Evolutionary conservation across 306 rosid species (phyloP).

Genomic region (Purshia tridentata): DNA sequence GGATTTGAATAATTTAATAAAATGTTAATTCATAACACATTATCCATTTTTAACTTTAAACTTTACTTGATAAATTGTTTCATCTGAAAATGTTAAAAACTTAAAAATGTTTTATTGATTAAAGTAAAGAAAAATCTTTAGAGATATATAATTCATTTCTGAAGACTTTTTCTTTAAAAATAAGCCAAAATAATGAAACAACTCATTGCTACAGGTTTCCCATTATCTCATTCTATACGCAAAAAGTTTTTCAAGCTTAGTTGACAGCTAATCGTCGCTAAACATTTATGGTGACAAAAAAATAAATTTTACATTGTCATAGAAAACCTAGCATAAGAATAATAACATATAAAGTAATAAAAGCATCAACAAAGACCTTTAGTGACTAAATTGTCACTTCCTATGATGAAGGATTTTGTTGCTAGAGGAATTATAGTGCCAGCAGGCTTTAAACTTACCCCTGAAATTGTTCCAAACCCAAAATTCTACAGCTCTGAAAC

Average conservation of each 20-base stretch:
- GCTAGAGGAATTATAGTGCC: background rate
- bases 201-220: background rate
- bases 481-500: conserved; percentile 47
- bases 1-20: too few species aligned
- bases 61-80: too few species aligned
- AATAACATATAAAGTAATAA: too few species aligned
- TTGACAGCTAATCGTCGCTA: background rate
- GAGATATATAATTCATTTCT: too few species aligned
- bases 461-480: conserved; percentile 55
- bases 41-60: too few species aligned
- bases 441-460: conserved; percentile 16
- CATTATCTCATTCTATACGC: background rate
- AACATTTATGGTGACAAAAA: background rate
- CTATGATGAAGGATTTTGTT: background rate
- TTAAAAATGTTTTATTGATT: too few species aligned
- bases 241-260: background rate
- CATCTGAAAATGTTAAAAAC: too few species aligned
- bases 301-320: too few species aligned
- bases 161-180: too few species aligned
- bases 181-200: background rate
- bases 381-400: background rate
- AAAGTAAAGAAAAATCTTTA: too few species aligned
- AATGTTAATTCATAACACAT: too few species aligned
- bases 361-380: background rate
- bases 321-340: background rate